Evolutionary conservation across 2,329 filamentous ascomycete species (phyloP), one percentile per base, ranked within the genome.

Genomic region (Venturia oleaginea): DNA sequence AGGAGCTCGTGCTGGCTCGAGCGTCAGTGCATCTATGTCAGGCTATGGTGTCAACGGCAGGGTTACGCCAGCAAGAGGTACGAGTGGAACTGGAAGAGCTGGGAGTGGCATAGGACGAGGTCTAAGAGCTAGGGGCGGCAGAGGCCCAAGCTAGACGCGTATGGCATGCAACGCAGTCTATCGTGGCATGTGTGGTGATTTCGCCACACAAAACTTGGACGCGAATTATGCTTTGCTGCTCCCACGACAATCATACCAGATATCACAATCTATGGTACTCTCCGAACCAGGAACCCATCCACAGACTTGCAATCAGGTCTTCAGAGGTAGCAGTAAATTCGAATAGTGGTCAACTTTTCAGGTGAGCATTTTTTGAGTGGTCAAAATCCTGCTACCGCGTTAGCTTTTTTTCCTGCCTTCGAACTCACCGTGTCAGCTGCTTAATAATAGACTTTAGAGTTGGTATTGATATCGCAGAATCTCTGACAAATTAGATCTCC

Each of bases 21-120:
- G 71, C 30, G 40, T 59, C 51, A 66, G 67, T 38, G 37, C 61
- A 24, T 32, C 65, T 4, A 38, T 70, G 11, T 60, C 72, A 42
- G 74, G 74, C 32, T 78, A 79, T 68, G 75, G 78, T 4, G 75
- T 80, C 66, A 69, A 72, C 32, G 86, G 73, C 68, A 78, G 79
- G 69, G 85, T 80, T 69, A 59, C 46, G 17, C 42, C 61, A 34
- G 30, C 40, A 10, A 42, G 51, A n/a, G 34, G 32, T 13, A 38
- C 46, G 11, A 59, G 10, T 37, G 61, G 61, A 46, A 63, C 37
- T 59, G 51, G 46, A 42, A 59, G 62, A 67, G 76, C 69, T 71
- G 46, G 46, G 46, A 51, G 46, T 30, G 79, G 77, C 68, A 75
- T 78, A 65, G 77, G 78, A n/a, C 73, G 78, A 61, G 76, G 77